Conservation (phyloP, 169 alveolate species). For the Cryptosporidium ubiquitum region DNA sequence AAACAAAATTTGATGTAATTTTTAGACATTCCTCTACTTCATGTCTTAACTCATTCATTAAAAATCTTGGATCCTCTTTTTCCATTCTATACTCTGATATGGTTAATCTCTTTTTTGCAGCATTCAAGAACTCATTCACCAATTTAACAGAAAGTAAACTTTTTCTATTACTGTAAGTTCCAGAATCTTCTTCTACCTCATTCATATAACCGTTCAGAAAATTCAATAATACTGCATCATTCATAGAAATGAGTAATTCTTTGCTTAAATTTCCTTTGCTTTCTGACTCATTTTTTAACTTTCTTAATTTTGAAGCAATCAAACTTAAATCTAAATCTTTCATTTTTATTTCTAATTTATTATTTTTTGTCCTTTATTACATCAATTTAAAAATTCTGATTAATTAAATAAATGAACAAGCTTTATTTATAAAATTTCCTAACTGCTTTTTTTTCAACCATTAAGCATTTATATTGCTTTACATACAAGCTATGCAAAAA, state of each 20-base stretch:
- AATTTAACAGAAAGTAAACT: conserved; percentile 1
- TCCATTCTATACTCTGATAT: not conserved
- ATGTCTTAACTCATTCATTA: conserved; percentile 12
- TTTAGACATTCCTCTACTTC: conserved; percentile 20
- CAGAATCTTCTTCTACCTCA: conserved; percentile 25
- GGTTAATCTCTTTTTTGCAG: not conserved
- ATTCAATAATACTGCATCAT: not conserved
- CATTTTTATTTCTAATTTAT: conserved; percentile 8
- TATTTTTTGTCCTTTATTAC: not conserved
- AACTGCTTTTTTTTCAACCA: not conserved
- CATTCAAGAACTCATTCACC: conserved; percentile 17
- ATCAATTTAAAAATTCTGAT: not conserved
- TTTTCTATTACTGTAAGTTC: conserved; percentile 1
- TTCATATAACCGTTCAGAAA: not conserved
- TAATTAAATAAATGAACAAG: not conserved
- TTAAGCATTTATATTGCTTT: not conserved
- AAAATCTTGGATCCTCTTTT: conserved; percentile 10
- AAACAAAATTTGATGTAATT: conserved; percentile 11
- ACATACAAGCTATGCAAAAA: conserved; percentile 1
- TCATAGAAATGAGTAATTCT: not conserved
- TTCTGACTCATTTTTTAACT: conserved; percentile 7
- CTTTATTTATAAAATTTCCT: not conserved
- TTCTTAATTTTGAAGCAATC: conserved; percentile 11
- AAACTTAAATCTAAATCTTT: conserved; percentile 28
- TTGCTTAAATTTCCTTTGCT: not conserved